Percentiles rank a stretch among this genome's conserved stretches.
These are phyloP conservation scores for Colletotrichum melonis DNA, from an alignment of 2,329 filamentous ascomycete genomes.

Conservation along the genomic window DNA sequence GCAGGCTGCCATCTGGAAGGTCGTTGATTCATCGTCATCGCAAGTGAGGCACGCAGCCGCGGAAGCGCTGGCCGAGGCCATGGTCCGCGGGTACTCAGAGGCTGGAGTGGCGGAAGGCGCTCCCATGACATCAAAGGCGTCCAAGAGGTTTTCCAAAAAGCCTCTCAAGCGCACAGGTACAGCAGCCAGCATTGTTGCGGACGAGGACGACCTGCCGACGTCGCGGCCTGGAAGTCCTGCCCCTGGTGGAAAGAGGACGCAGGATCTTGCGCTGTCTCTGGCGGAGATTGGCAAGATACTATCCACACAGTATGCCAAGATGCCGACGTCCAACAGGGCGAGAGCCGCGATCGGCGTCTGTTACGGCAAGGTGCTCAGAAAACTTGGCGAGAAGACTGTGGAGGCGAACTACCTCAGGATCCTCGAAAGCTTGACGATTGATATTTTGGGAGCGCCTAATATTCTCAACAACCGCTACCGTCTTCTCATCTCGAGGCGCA, in stretches of 20 bases:
- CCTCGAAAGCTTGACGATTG: conserved; percentile 81
- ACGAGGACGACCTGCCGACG: conserved; percentile 76
- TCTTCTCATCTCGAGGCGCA: conserved; percentile 84
- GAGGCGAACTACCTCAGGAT: conserved; percentile 86
- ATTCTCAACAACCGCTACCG: conserved; percentile 90
- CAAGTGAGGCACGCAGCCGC: conserved; percentile 87
- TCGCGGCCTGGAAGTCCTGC: conserved; percentile 79
- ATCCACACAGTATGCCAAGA: conserved; percentile 82
- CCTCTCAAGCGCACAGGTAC: conserved; percentile 68
- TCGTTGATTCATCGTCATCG: conserved; percentile 80
- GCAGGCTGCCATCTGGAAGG: conserved; percentile 85
- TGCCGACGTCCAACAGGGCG: conserved; percentile 81
- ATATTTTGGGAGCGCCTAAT: conserved; percentile 80
- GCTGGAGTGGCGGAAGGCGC: conserved; percentile 57
- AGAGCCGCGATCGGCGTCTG: conserved; percentile 88
- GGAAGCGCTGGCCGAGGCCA: conserved; percentile 83
- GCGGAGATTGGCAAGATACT: conserved; percentile 82
- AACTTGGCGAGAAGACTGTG: conserved; percentile 83
- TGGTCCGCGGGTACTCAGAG: conserved; percentile 84
- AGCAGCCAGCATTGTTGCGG: conserved; percentile 69
- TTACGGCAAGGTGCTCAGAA: conserved; percentile 83
- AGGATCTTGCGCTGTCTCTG: conserved; percentile 80
- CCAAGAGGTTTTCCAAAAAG: conserved; percentile 77
- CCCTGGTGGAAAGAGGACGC: conserved; percentile 74
- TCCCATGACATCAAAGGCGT: conserved; percentile 61